Percentiles rank a stretch among this genome's conserved stretches.
phyloP scores from a whole-genome alignment of 2,329 filamentous ascomycete genomes.

The Pseudonectria buxi region DNA sequence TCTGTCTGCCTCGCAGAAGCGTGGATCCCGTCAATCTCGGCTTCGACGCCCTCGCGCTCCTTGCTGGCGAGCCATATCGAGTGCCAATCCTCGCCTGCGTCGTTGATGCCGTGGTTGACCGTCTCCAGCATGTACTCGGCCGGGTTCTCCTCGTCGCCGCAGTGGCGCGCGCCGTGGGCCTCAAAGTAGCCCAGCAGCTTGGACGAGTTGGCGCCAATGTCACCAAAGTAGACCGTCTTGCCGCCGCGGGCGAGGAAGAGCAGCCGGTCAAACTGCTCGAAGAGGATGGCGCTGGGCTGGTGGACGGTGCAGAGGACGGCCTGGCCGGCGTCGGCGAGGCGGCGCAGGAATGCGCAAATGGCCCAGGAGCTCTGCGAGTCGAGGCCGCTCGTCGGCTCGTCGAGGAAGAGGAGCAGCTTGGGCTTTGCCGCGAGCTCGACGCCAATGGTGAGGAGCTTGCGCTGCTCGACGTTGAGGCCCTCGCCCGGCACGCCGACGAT shows the following conservation, averaged over 20 bases:
- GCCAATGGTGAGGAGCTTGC: constrained; percentile 57
- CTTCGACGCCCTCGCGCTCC: constrained; percentile 44
- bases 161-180: constrained; percentile 52
- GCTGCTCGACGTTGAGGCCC: constrained; percentile 55
- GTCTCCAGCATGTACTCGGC: constrained; percentile 68
- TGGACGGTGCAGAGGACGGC: constrained; percentile 50
- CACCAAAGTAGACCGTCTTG: constrained; percentile 62
- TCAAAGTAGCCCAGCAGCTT: constrained; percentile 59
- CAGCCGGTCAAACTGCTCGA: constrained; percentile 52
- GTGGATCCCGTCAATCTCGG: constrained; percentile 60
- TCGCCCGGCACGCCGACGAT: constrained; percentile 57
- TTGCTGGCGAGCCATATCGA: constrained; percentile 52
- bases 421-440: constrained; percentile 52
- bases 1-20: too few species aligned
- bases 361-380: constrained; percentile 59
- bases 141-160: constrained; percentile 58
- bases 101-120: constrained; percentile 35
- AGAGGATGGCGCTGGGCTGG: constrained; percentile 47
- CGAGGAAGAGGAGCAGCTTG: constrained; percentile 53
- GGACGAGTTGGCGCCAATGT: constrained; percentile 54
- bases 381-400: constrained; percentile 55
- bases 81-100: constrained; percentile 54
- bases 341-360: constrained; percentile 55
- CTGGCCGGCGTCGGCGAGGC: constrained; percentile 49
- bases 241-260: constrained; percentile 60